Conservation (phyloP, 768 basidiomycete species). For the Tricholoma saponaceum region DNA sequence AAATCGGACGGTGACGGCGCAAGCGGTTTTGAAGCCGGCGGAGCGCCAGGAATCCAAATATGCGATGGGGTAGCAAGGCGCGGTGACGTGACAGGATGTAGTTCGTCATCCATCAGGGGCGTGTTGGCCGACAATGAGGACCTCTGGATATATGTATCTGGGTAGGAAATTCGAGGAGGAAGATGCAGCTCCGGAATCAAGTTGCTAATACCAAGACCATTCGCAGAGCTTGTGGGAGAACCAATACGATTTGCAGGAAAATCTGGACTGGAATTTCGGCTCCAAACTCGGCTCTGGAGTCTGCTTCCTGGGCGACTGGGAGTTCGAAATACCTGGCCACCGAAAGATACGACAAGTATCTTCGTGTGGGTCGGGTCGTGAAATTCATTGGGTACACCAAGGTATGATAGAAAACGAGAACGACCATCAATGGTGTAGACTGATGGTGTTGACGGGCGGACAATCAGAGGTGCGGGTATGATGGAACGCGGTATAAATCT, state of each 20-base stretch:
- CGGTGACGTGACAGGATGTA: constrained; percentile 15
- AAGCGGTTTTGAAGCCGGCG: constrained; percentile 39
- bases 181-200: background rate
- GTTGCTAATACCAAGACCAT: constrained; percentile 6
- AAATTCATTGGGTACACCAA: constrained; percentile 53
- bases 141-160: constrained; percentile 6
- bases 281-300: constrained; percentile 22
- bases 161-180: background rate
- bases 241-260: background rate
- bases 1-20: background rate
- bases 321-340: constrained; percentile 67
- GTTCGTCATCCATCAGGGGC: constrained; percentile 9
- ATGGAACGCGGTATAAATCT: constrained; percentile 30
- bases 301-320: constrained; percentile 42
- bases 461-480: constrained; percentile 61
- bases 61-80: constrained; percentile 50
- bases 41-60: constrained; percentile 56
- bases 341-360: constrained; percentile 76
- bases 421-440: constrained; percentile 55
- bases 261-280: constrained; percentile 7
- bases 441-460: constrained; percentile 41
- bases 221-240: background rate
- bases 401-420: constrained; percentile 44
- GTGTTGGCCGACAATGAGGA: constrained; percentile 1
- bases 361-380: constrained; percentile 47